These are phyloP conservation scores for Picea abies DNA, from an alignment of 83 land plant genomes.

Conservation along the genomic window DNA sequence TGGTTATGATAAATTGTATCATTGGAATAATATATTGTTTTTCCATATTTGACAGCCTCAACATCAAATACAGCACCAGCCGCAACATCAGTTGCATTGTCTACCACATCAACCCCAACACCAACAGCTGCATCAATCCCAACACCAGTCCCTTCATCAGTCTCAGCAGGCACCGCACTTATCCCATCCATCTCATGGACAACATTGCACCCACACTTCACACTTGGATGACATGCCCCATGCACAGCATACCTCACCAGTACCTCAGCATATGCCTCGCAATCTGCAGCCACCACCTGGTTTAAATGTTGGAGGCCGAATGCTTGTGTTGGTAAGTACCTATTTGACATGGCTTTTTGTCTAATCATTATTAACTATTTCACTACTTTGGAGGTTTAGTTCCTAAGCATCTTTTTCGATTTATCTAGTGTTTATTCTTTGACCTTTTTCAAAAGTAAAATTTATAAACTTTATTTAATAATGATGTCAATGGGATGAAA, in stretches of 20 bases:
- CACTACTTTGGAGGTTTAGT: background rate
- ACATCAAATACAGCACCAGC: constrained; percentile 54
- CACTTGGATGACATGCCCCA: constrained; percentile 49
- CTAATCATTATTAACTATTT: background rate
- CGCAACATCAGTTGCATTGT: constrained; percentile 53
- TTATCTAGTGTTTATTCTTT: background rate
- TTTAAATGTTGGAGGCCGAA: constrained; percentile 46
- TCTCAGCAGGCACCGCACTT: constrained; percentile 53
- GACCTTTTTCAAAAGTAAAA: background rate
- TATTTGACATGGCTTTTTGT: background rate
- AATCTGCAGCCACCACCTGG: constrained; percentile 47
- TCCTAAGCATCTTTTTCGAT: background rate
- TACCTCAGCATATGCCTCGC: constrained; percentile 58
- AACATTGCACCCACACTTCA: constrained; percentile 48
- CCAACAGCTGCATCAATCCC: constrained; percentile 47
- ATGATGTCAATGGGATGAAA: too few species aligned
- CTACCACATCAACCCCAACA: constrained; percentile 45
- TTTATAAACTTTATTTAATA: constrained; percentile 1
- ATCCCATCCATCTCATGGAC: constrained; percentile 42
- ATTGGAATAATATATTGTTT: background rate
- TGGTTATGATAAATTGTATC: background rate
- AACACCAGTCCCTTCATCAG: constrained; percentile 52
- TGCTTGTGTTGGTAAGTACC: constrained; percentile 53
- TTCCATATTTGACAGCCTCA: constrained; percentile 30
- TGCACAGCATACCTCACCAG: constrained; percentile 48